phyloP scores from a whole-genome alignment of 1,284 basidiomycete genomes.

The Anthracocystis setariae region DNA sequence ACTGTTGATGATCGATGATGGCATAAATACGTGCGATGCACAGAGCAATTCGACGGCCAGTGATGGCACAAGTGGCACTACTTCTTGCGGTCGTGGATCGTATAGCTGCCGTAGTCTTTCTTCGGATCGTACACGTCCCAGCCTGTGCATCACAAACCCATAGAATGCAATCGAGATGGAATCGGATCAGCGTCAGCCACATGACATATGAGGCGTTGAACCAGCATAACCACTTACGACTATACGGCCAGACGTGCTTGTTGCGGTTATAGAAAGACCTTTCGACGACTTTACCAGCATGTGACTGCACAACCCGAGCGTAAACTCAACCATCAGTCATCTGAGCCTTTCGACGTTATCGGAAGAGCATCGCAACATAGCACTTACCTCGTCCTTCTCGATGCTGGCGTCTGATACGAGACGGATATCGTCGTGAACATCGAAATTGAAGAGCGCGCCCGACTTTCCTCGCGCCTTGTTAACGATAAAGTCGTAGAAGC shows the following conservation, averaged over 20 bases:
- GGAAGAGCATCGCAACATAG: not conserved
- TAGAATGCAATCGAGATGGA: too few species aligned
- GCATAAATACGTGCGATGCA: not conserved
- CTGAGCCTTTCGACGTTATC: not conserved
- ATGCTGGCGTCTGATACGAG: conserved; percentile 92
- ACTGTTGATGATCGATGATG: too few species aligned
- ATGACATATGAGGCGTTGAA: too few species aligned
- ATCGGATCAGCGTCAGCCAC: too few species aligned
- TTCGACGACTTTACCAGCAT: conserved; percentile 96
- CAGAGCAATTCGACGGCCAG: not conserved
- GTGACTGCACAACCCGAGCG: conserved; percentile 72
- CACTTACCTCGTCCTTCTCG: conserved; percentile 85
- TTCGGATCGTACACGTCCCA: conserved; percentile 64
- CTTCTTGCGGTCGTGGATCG: conserved; percentile 53
- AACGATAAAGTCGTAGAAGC: conserved; percentile 97
- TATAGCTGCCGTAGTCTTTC: conserved; percentile 60
- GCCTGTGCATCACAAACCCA: not conserved
- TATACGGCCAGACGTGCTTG: conserved; percentile 95
- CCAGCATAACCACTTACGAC: conserved; percentile 35
- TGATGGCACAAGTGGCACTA: not conserved
- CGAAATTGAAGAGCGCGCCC: conserved; percentile 97
- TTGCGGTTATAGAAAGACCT: conserved; percentile 94
- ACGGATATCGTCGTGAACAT: conserved; percentile 97
- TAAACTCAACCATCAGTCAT: not conserved
- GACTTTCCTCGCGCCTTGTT: conserved; percentile 98